phyloP scores from a whole-genome alignment of 2,329 filamentous ascomycete species.

The Penicillium sumatraense region DNA sequence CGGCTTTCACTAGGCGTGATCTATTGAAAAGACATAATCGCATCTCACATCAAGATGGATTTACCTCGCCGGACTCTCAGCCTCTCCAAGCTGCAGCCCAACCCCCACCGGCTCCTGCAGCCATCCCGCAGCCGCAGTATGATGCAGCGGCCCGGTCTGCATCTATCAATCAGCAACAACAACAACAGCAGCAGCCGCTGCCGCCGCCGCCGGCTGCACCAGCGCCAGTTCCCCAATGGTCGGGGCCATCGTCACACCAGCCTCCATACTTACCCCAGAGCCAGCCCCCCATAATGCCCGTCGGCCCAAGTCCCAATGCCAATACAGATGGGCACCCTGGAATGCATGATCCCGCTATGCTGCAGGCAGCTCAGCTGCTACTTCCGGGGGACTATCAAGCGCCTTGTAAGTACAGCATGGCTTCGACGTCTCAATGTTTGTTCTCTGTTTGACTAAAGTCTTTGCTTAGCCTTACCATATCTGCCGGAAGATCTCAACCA shows the following conservation, averaged over 20 bases:
- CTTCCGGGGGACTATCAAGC: slow-evolving; percentile 36
- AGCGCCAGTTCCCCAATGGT: too few species aligned
- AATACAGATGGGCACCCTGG: slow-evolving; percentile 25
- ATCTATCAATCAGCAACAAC: slow-evolving; percentile 26
- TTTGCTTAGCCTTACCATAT: slow-evolving; percentile 33
- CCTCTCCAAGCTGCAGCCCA: slow-evolving; percentile 17
- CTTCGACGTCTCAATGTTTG: background rate
- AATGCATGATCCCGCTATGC: slow-evolving; percentile 44
- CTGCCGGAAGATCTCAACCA: slow-evolving; percentile 39
- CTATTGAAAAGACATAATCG: slow-evolving; percentile 40
- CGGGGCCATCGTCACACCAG: slow-evolving; percentile 26
- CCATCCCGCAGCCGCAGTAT: slow-evolving; percentile 23
- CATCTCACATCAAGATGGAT: slow-evolving; percentile 37
- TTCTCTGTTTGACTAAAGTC: slow-evolving; percentile 3
- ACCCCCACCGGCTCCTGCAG: slow-evolving; percentile 21
- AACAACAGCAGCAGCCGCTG: background rate
- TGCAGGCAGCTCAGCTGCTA: slow-evolving; percentile 40
- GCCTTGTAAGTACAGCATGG: slow-evolving; percentile 17
- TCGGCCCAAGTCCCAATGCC: slow-evolving; percentile 7
- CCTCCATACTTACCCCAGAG: slow-evolving; percentile 31
- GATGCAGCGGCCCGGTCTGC: slow-evolving; percentile 27
- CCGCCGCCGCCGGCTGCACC: too few species aligned
- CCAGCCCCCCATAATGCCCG: slow-evolving; percentile 25
- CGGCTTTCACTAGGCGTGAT: slow-evolving; percentile 41
- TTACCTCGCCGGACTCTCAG: slow-evolving; percentile 35